Evolutionary conservation across 2,329 filamentous ascomycete species (phyloP).

Genomic region (Xylariaceae sp.): DNA sequence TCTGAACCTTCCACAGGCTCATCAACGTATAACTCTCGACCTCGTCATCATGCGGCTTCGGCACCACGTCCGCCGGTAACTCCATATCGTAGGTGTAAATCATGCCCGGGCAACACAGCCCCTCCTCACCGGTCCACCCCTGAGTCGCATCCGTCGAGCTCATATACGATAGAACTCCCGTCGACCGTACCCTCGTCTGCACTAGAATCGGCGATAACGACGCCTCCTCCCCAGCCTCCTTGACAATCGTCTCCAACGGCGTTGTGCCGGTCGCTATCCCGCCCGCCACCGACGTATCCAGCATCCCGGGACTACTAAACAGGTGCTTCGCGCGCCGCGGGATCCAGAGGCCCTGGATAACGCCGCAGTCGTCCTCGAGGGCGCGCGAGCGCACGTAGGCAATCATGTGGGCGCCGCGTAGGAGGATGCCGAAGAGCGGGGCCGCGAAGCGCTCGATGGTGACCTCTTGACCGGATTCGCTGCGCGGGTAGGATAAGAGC

Average conservation of each 20-base stretch:
- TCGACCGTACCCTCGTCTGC: conserved; percentile 44
- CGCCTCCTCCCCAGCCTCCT: conserved; percentile 68
- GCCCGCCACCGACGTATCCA: conserved; percentile 72
- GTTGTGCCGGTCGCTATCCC: conserved; percentile 58
- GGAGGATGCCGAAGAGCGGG: conserved; percentile 58
- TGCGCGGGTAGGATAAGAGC: conserved; percentile 25
- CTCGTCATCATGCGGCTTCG: conserved; percentile 68
- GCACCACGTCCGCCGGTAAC: conserved; percentile 51
- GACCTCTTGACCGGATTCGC: not conserved
- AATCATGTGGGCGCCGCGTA: conserved; percentile 59
- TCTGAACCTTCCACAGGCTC: conserved; percentile 54
- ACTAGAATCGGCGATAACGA: conserved; percentile 58
- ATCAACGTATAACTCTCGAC: conserved; percentile 70
- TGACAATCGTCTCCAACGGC: conserved; percentile 60
- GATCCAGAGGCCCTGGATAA: conserved; percentile 59
- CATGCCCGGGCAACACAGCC: conserved; percentile 36
- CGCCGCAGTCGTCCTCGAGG: conserved; percentile 33
- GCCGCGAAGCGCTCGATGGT: conserved; percentile 42
- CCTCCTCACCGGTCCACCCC: conserved; percentile 60
- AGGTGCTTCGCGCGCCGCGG: conserved; percentile 59
- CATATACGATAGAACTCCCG: conserved; percentile 62
- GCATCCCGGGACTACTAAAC: conserved; percentile 64
- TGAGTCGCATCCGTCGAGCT: conserved; percentile 50
- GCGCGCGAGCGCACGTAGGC: conserved; percentile 39
- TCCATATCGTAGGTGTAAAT: conserved; percentile 73